These are phyloP conservation scores for Phaffia australis DNA, from an alignment of 768 basidiomycete species.

Conservation along the genomic window DNA sequence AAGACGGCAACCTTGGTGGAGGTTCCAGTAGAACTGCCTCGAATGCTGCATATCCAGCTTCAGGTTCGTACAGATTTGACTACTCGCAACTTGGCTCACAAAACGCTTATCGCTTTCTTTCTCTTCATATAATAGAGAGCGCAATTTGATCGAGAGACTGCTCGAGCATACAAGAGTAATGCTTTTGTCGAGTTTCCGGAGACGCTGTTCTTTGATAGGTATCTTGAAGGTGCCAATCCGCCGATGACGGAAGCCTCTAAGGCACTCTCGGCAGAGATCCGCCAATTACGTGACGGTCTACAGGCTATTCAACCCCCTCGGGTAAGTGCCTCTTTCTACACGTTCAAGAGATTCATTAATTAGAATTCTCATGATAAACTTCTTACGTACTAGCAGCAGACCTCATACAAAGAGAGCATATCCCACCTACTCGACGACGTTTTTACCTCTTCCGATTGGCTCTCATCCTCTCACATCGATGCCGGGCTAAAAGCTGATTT, in stretches of 20 bases:
- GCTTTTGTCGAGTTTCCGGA: slow-evolving; percentile 86
- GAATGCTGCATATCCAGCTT: slow-evolving; percentile 85
- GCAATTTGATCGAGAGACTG: slow-evolving; percentile 72
- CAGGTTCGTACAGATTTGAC: slow-evolving; percentile 50
- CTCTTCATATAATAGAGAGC: slow-evolving; percentile 30
- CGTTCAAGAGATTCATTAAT: neutral
- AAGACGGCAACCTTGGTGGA: slow-evolving; percentile 72
- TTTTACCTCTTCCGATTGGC: slow-evolving; percentile 28
- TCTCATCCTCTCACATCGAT: slow-evolving; percentile 37
- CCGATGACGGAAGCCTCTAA: slow-evolving; percentile 63
- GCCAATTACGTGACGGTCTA: slow-evolving; percentile 59
- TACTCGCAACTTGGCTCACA: neutral
- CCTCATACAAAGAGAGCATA: slow-evolving; percentile 44
- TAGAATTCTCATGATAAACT: neutral
- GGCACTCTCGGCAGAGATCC: slow-evolving; percentile 56
- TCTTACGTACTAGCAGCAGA: neutral
- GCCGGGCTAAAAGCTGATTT: slow-evolving; percentile 53
- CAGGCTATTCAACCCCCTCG: slow-evolving; percentile 44
- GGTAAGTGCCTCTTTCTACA: neutral
- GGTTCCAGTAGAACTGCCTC: slow-evolving; percentile 73
- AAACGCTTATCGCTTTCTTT: neutral
- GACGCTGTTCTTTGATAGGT: slow-evolving; percentile 81
- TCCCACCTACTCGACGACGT: slow-evolving; percentile 52
- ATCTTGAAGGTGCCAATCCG: slow-evolving; percentile 62
- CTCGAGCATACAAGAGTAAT: slow-evolving; percentile 90